Evolutionary conservation across 768 basidiomycete genomes (phyloP), one percentile per base, ranked within the genome.

Genomic region (Pholiota conissans): DNA sequence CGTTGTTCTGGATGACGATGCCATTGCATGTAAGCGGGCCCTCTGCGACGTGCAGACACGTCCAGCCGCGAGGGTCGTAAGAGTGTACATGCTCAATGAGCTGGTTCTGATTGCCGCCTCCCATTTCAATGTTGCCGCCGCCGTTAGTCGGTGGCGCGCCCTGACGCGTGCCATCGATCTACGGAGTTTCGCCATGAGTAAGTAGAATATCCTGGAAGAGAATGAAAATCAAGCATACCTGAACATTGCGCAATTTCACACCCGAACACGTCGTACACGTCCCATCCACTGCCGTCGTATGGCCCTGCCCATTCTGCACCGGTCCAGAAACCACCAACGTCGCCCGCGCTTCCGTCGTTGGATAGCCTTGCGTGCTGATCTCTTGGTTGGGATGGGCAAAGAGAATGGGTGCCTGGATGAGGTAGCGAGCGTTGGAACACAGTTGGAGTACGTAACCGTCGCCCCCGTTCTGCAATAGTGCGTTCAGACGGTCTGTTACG

Each of bases 111-210:
- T 89, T 93, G 18, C 77, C 64, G 9, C 91, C 93, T 4, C 93
- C 93, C 79, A 94, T 86, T 71, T 93, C 91, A 54, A 94, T 91
- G 64, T 91, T 92, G 22, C 81, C 91, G 0, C 88, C 89, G 6
- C 90, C 90, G 22, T 48, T 59, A 0, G 78, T 79, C 1, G 85
- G 80, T 37, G 78, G 62, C 6, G 76, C 83, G 24, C 80, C 81
- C 16, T 71, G 71, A 56, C 91, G 82, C 5, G 84, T 84, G 13
- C 92, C 91, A 64, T 93, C 82, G 60, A 94, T 82, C 90, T 93
- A 60, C 26, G n/a, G n/a, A n/a, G n/a, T n/a, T n/a, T n/a, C n/a
- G n/a, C n/a, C n/a, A n/a, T n/a, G n/a, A n/a, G n/a, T n/a, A n/a
- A n/a, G n/a, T n/a, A n/a, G n/a, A n/a, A n/a, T n/a, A n/a, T n/a